Percentiles rank a stretch among this genome's conserved stretches.
phyloP scores from a whole-genome alignment of 2,329 filamentous ascomycete genomes.

The Penicillium sclerotigenum region DNA sequence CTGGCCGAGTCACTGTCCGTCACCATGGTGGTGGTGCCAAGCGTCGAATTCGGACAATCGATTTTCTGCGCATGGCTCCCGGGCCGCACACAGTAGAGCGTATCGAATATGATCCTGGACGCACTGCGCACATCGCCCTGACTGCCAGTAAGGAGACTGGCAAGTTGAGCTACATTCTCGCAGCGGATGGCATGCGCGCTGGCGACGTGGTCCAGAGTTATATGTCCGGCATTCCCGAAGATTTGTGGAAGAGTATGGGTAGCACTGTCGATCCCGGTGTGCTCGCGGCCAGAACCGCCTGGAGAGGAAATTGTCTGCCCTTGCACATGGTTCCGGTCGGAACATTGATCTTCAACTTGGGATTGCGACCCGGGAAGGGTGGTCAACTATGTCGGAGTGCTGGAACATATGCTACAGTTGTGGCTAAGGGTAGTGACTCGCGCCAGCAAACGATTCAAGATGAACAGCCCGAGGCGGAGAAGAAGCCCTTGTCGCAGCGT shows the following conservation, averaged over 20 bases:
- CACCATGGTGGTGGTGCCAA: conserved; percentile 92
- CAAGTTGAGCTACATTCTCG: conserved; percentile 84
- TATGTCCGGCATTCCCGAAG: conserved; percentile 79
- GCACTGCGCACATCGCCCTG: conserved; percentile 89
- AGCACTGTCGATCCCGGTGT: conserved; percentile 92
- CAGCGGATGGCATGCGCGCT: conserved; percentile 88
- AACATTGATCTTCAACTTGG: conserved; percentile 88
- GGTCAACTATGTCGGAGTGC: conserved; percentile 94
- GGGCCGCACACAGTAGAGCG: conserved; percentile 87
- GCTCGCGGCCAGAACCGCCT: conserved; percentile 87
- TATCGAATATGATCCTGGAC: conserved; percentile 92
- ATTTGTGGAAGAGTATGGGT: conserved; percentile 87
- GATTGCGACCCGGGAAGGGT: conserved; percentile 65
- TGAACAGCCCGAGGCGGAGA: conserved; percentile 42
- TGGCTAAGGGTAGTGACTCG: conserved; percentile 73
- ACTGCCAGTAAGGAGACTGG: conserved; percentile 71
- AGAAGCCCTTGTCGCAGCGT: conserved; percentile 36
- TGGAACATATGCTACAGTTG: conserved; percentile 83
- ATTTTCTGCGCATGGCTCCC: conserved; percentile 74
- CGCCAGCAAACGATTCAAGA: conserved; percentile 55
- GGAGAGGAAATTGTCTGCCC: conserved; percentile 90
- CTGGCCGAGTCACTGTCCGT: conserved; percentile 78
- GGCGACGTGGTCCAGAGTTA: conserved; percentile 94
- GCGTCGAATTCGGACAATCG: conserved; percentile 84
- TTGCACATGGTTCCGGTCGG: conserved; percentile 94